A percentile compares a stretch with the other conserved stretches of the same genome.
phyloP scores from a whole-genome alignment of 768 basidiomycete species.

The Lactarius sp. region DNA sequence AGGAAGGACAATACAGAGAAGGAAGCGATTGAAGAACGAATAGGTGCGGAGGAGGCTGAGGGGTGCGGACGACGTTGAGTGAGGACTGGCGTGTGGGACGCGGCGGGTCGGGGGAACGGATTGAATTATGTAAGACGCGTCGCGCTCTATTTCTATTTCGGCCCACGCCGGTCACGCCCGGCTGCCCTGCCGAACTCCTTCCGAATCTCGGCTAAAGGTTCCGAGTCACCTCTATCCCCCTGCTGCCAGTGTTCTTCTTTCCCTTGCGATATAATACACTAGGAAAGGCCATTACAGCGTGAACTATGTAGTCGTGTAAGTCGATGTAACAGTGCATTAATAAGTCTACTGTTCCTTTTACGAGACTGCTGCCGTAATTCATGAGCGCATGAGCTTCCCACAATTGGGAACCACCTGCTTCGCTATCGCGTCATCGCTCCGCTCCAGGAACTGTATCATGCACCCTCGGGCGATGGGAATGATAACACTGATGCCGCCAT shows the following conservation, averaged over 20 bases:
- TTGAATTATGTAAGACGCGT: constrained; percentile 27
- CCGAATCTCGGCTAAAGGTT: constrained; percentile 4
- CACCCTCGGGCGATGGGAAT: constrained; percentile 15
- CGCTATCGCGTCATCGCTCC: constrained; percentile 23
- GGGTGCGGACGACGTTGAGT: constrained; percentile 11
- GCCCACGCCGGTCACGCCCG: constrained; percentile 24
- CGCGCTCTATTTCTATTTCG: constrained; percentile 21
- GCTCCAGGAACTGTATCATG: constrained; percentile 9
- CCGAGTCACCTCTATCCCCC: too few relatives aligned
- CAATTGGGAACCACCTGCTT: constrained; percentile 14
- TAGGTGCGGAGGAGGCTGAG: constrained; percentile 2
- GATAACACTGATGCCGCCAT: constrained; percentile 21
- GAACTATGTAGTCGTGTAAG: neutral
- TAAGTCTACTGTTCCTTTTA: neutral
- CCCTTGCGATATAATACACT: neutral
- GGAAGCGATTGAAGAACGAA: neutral
- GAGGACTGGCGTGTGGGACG: constrained; percentile 26
- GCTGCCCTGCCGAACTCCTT: constrained; percentile 15
- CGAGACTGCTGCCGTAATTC: constrained; percentile 12
- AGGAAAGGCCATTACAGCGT: neutral
- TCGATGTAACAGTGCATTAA: neutral
- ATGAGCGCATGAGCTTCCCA: neutral
- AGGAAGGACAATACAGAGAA: neutral
- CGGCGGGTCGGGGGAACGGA: constrained; percentile 23
- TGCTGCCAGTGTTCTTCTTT: too few relatives aligned